Evolutionary conservation across 164 flowering plant genomes (phyloP), one percentile per base, ranked within the genome.

Genomic region (Aristolochia fimbriata): DNA sequence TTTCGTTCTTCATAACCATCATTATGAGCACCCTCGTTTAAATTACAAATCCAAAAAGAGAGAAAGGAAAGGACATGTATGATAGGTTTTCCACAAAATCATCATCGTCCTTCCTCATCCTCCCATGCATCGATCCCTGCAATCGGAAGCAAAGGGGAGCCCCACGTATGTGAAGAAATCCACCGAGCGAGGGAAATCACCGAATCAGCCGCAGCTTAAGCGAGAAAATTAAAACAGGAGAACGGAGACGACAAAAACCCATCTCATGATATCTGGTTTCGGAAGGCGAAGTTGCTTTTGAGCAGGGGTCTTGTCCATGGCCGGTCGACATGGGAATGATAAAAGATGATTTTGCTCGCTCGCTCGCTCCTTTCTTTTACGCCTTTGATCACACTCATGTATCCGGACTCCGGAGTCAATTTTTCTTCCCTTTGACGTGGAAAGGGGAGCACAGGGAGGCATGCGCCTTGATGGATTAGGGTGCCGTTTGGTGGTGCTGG

Each of bases 321-420:
- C 52, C 14, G 22, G 52, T 49, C 52, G 52, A 49, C 52, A 49
- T 17, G 19, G 52, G 52, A 49, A 49, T 49, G 52, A 49, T 15
- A 15, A 15, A 20, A 37, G 43, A 37, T 20, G 22, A 17, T 17
- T 49, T 49, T 49, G 20, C 16, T 49, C 52, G 30, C 30, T 27
- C 30, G n/a, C n/a, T n/a, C n/a, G n/a, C n/a, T 19, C 51, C 51
- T 19, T 11, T 11, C 12, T 48, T 48, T 48, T 48, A 3, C 51
- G 20, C 22, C 10, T 49, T 49, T 49, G 19, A 17, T n/a, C n/a
- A n/a, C 22, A 17, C 52, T 49, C 7, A 17, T 49, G 52, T 49
- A 17, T 20, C 3, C 5, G 30, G 30, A 27, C 2, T 27, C 22
- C 22, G 8, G 52, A 49, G 19, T 49, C 52, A 17, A 49, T 1